Evolutionary conservation across 1,284 basidiomycete genomes (phyloP).

Genomic region (Melampsora medusae): DNA sequence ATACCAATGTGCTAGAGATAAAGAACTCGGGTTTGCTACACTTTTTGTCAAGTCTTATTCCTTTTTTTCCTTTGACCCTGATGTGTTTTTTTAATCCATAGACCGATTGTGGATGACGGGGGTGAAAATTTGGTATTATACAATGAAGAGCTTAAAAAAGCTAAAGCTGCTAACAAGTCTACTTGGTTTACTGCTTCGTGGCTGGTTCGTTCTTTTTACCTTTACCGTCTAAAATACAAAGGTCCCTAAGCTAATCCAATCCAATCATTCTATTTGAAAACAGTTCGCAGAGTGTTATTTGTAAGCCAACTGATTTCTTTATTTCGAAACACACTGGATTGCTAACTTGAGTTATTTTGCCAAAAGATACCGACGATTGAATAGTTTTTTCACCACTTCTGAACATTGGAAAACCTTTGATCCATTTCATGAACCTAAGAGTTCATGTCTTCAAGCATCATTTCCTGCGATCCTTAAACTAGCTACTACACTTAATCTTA

Average conservation of each 20-base stretch:
- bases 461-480: constrained; percentile 67
- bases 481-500: constrained; percentile 32
- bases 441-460: constrained; percentile 77
- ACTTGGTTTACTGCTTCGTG: constrained; percentile 91
- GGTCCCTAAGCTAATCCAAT: constrained; percentile 57
- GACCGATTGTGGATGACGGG: constrained; percentile 70
- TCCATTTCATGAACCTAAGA: constrained; percentile 79
- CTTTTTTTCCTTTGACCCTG: not conserved
- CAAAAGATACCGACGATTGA: constrained; percentile 75
- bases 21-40: constrained; percentile 62
- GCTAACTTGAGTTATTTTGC: not conserved
- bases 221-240: constrained; percentile 55
- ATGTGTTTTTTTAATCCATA: constrained; percentile 52
- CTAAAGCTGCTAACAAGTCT: constrained; percentile 61
- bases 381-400: constrained; percentile 71
- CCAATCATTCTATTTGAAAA: not conserved
- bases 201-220: constrained; percentile 58
- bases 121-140: constrained; percentile 68
- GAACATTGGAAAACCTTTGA: constrained; percentile 75
- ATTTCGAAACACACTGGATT: not conserved
- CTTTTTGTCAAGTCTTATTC: constrained; percentile 44
- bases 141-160: constrained; percentile 67
- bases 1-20: constrained; percentile 83
- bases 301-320: constrained; percentile 54
- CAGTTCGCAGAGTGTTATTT: constrained; percentile 55